A percentile compares a stretch with the other conserved stretches of the same genome.
These are phyloP conservation scores for button mushroom (Agaricus bisporus) DNA, from an alignment of 768 basidiomycete genomes.

Conservation along the genomic window DNA sequence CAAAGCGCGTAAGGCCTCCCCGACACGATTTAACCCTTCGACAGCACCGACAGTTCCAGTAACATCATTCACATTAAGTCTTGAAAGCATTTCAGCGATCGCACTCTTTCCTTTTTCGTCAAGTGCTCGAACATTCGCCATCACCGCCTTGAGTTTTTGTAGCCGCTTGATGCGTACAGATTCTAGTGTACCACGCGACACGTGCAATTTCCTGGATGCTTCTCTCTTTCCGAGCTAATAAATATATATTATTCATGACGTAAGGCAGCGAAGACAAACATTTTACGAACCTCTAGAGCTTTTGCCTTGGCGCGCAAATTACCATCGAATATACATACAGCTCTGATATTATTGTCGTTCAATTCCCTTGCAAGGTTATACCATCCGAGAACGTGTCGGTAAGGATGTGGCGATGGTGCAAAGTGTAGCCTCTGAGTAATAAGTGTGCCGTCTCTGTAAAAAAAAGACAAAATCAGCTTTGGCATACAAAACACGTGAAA, in stretches of 20 bases:
- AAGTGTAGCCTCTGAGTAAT: constrained; percentile 82
- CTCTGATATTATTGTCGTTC: constrained; percentile 44
- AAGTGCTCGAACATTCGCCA: constrained; percentile 3
- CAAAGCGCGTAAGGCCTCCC: background rate
- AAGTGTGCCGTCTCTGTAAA: constrained; percentile 72
- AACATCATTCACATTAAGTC: background rate
- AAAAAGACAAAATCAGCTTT: constrained; percentile 5
- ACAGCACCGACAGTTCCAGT: constrained; percentile 1
- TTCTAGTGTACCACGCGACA: constrained; percentile 5
- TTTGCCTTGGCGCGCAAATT: constrained; percentile 62
- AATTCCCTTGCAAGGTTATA: constrained; percentile 63
- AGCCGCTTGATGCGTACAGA: constrained; percentile 8
- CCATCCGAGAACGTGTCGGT: constrained; percentile 77
- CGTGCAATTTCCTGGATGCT: constrained; percentile 7
- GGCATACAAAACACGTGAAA: background rate
- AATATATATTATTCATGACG: background rate
- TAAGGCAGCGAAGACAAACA: background rate
- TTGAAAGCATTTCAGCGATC: background rate
- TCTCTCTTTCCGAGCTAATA: constrained; percentile 1
- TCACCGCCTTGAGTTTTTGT: constrained; percentile 7
- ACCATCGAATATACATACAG: constrained; percentile 81
- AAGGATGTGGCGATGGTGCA: constrained; percentile 52
- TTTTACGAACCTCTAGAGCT: constrained; percentile 51
- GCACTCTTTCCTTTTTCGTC: constrained; percentile 1
- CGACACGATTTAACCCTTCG: constrained; percentile 9